Evolutionary conservation across 2,329 filamentous ascomycete genomes (phyloP).

Genomic region (Cephalotrichum gorgonifer): DNA sequence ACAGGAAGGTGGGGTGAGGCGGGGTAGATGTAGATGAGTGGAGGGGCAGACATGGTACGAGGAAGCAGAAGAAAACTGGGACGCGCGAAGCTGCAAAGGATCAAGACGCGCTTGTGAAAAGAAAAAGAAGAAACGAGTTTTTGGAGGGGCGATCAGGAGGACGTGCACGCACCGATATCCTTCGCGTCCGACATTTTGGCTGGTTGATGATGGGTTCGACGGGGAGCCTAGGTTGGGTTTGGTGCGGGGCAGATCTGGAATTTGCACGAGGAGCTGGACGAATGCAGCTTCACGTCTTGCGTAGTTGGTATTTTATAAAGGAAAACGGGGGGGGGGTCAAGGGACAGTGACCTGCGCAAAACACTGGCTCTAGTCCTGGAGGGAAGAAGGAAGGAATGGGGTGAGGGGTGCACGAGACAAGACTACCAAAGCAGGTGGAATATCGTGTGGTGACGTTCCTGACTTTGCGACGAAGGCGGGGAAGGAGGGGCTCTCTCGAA

Average conservation of each 20-base stretch:
- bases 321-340: neutral
- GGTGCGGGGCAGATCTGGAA: slow-evolving; percentile 7
- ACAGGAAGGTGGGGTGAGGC: slow-evolving; percentile 3
- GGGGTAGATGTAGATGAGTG: neutral
- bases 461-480: slow-evolving; percentile 1
- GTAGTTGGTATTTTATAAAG: slow-evolving; percentile 7
- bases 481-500: slow-evolving; percentile 4
- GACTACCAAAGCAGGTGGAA: neutral
- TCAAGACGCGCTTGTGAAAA: neutral
- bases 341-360: neutral
- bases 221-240: slow-evolving; percentile 7
- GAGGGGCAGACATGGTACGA: neutral
- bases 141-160: neutral
- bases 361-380: neutral
- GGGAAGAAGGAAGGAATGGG: neutral
- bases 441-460: neutral
- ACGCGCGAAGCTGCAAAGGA: neutral
- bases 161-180: slow-evolving; percentile 27
- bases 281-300: slow-evolving; percentile 4
- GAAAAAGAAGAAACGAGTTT: neutral
- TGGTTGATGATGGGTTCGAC: neutral
- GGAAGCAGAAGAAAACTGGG: neutral
- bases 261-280: slow-evolving; percentile 6
- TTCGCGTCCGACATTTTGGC: slow-evolving; percentile 34
- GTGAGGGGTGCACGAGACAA: neutral